A percentile compares a stretch with the other conserved stretches of the same genome.
Conservation (phyloP, 352 stramenopile species). For the Phytopythium aichiense region DNA sequence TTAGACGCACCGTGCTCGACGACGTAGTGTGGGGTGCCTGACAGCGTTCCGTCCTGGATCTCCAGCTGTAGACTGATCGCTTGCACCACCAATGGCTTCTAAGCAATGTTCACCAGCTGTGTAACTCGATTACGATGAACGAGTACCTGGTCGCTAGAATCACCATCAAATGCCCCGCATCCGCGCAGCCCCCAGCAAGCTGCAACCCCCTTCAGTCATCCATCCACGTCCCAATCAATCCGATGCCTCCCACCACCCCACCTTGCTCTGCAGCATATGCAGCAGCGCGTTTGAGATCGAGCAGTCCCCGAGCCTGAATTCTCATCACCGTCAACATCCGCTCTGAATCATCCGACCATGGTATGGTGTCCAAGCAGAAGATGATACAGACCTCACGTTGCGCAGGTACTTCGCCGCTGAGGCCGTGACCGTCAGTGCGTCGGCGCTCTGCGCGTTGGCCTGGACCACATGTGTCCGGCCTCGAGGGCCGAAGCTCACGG, state of each 20-base stretch:
- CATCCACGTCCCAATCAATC: background rate
- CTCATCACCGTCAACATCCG: background rate
- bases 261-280: slow-evolving; percentile 54
- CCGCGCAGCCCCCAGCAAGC: slow-evolving; percentile 12
- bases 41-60: slow-evolving; percentile 31
- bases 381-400: slow-evolving; percentile 25
- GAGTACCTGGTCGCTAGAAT: slow-evolving; percentile 25
- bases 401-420: slow-evolving; percentile 33
- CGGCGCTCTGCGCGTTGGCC: slow-evolving; percentile 37
- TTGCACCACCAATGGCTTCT: background rate
- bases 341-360: background rate
- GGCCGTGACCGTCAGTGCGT: slow-evolving; percentile 44
- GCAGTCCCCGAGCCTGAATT: slow-evolving; percentile 32
- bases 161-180: slow-evolving; percentile 42
- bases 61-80: slow-evolving; percentile 34
- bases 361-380: background rate
- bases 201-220: background rate
- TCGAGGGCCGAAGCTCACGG: slow-evolving; percentile 40
- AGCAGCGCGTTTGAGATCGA: slow-evolving; percentile 50
- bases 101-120: background rate
- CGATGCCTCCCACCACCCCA: slow-evolving; percentile 1
- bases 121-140: background rate
- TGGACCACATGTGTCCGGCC: slow-evolving; percentile 40
- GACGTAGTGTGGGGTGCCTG: slow-evolving; percentile 18
- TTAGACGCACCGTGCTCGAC: slow-evolving; percentile 22